Evolutionary conservation across 306 rosid genomes (phyloP).

Genomic region (Citrullus mucosospermus): DNA sequence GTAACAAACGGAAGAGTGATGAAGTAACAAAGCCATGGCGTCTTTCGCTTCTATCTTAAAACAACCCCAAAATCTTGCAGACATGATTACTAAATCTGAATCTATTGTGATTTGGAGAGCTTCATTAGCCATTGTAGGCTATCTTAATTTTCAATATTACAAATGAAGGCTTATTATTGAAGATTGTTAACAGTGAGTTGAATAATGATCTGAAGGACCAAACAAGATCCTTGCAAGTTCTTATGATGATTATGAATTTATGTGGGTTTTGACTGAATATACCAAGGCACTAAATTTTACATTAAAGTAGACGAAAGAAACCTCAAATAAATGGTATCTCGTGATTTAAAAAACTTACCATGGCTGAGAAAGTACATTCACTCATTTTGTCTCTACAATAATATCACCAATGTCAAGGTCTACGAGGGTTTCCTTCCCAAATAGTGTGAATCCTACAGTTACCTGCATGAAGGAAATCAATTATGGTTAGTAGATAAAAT

Average conservation of each 20-base stretch:
- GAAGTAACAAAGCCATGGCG: not conserved
- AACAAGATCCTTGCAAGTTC: not conserved
- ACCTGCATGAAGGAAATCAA: constrained; percentile 53
- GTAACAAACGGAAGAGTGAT: not conserved
- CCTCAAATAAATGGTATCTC: not conserved
- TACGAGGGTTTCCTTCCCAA: constrained; percentile 81
- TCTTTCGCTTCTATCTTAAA: not conserved
- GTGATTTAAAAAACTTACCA: constrained; percentile 22
- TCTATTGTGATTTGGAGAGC: not conserved
- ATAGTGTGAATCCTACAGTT: constrained; percentile 56
- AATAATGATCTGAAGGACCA: not conserved
- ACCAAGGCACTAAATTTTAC: not conserved
- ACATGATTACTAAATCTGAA: not conserved
- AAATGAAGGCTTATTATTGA: not conserved
- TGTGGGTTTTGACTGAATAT: not conserved
- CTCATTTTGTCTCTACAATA: constrained; percentile 31
- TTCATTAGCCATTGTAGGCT: not conserved
- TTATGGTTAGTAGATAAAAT: not conserved
- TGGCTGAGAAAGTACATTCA: constrained; percentile 1
- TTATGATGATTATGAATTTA: not conserved
- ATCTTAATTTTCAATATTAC: not conserved
- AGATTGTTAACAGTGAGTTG: not conserved
- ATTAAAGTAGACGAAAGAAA: not conserved
- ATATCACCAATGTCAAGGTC: constrained; percentile 54
- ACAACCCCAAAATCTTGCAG: not conserved